Conservation (phyloP, 164 flowering plant genomes). For the Echeveria elegans region DNA sequence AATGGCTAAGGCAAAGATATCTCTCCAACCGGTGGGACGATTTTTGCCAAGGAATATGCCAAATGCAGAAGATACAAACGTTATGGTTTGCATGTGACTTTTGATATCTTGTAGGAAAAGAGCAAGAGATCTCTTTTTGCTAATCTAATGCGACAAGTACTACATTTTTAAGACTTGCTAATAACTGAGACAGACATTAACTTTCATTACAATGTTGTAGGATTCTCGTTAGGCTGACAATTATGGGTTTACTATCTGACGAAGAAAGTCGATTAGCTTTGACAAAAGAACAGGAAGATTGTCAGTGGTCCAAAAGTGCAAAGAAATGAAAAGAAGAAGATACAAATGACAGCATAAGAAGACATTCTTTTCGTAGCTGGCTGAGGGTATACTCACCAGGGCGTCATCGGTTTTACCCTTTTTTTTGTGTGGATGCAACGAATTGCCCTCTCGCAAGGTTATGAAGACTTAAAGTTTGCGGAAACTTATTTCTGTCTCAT, state of each 20-base stretch:
- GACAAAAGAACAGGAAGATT: not conserved
- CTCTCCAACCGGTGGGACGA: not conserved
- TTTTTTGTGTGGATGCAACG: not conserved
- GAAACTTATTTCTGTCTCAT: not conserved
- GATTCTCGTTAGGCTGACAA: not conserved
- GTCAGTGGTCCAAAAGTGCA: not conserved
- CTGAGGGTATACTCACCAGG: not conserved
- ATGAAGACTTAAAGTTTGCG: not conserved
- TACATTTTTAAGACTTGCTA: not conserved
- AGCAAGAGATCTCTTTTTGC: not conserved
- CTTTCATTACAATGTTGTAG: not conserved
- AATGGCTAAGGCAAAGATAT: not conserved
- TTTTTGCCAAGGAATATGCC: not conserved
- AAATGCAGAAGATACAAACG: not conserved
- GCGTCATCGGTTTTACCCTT: not conserved
- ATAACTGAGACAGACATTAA: not conserved
- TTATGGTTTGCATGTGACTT: constrained; percentile 3
- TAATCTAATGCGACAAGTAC: constrained; percentile 1
- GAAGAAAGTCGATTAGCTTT: not conserved
- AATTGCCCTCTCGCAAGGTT: not conserved
- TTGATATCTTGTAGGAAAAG: not conserved
- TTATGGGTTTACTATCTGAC: not conserved
- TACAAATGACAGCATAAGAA: not conserved
- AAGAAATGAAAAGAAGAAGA: not conserved
- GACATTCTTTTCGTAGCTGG: not conserved